Conservation (phyloP, 176 grass and related monocot species). For the Musa itinerans region DNA sequence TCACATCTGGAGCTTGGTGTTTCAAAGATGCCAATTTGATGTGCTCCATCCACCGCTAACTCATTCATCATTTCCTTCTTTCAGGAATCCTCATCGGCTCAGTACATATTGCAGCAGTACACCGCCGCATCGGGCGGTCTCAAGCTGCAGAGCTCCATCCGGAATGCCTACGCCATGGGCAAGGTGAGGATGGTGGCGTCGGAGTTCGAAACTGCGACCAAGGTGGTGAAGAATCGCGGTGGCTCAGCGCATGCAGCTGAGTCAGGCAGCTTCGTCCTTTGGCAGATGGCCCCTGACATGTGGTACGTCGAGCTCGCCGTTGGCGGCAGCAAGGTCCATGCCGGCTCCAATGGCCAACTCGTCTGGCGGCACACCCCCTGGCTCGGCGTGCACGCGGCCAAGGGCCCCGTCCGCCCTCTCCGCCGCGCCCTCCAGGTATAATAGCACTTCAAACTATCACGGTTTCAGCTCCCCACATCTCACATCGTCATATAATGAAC, state of each 20-base stretch:
- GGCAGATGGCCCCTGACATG: slow-evolving; percentile 78
- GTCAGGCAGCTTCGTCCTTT: slow-evolving; percentile 81
- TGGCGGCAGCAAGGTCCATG: slow-evolving; percentile 70
- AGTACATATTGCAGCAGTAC: slow-evolving; percentile 90
- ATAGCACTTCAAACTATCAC: background rate
- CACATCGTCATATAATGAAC: background rate
- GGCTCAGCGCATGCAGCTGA: slow-evolving; percentile 24
- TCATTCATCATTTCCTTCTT: background rate
- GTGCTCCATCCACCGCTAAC: background rate
- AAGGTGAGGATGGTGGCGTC: slow-evolving; percentile 71
- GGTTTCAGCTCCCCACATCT: background rate
- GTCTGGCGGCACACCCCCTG: slow-evolving; percentile 85
- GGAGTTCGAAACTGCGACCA: slow-evolving; percentile 59
- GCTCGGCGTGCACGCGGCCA: slow-evolving; percentile 72
- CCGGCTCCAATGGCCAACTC: slow-evolving; percentile 56
- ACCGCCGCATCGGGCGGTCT: slow-evolving; percentile 48
- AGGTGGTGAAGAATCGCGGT: slow-evolving; percentile 42
- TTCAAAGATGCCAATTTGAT: background rate
- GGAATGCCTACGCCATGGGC: slow-evolving; percentile 75
- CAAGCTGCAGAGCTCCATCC: slow-evolving; percentile 52
- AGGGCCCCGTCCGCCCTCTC: slow-evolving; percentile 64
- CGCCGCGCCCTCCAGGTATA: slow-evolving; percentile 68
- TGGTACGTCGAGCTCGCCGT: slow-evolving; percentile 87
- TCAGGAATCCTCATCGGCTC: slow-evolving; percentile 70
- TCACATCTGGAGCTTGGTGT: background rate